These are phyloP conservation scores for Arabidopsis suecica DNA, from an alignment of 345 rosid genomes.

Conservation along the genomic window DNA sequence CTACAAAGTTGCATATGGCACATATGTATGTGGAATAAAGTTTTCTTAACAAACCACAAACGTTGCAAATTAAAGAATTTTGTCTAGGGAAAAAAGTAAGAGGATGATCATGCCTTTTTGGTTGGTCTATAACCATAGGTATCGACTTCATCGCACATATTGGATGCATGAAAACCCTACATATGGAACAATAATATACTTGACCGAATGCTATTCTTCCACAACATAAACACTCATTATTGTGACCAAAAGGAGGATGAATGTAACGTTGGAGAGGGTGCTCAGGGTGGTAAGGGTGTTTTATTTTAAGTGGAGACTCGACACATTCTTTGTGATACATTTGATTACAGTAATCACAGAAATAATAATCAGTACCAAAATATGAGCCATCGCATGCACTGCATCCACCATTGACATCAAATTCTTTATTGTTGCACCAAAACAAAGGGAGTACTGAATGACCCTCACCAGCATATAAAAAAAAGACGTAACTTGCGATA, in stretches of 20 bases:
- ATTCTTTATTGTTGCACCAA: slow-evolving; percentile 24
- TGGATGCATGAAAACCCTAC: neutral
- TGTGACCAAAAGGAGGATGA: too few species aligned
- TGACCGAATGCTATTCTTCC: accelerated
- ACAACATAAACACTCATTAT: neutral
- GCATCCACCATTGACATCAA: neutral
- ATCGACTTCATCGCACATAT: neutral
- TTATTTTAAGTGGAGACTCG: neutral
- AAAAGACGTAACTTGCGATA: neutral
- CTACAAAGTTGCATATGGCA: neutral
- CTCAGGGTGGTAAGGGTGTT: slow-evolving; percentile 6
- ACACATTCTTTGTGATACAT: slow-evolving; percentile 17
- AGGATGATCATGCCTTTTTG: slow-evolving; percentile 15
- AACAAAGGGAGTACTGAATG: neutral
- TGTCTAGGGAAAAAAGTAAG: neutral
- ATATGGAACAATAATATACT: neutral
- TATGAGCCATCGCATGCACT: accelerated
- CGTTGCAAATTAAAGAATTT: slow-evolving; percentile 6
- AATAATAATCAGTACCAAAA: neutral
- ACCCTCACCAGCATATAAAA: neutral
- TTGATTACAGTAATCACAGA: neutral
- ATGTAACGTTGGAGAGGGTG: neutral
- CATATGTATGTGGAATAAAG: neutral
- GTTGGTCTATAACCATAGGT: neutral
- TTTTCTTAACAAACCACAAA: slow-evolving; percentile 6